phyloP scores from a whole-genome alignment of 1,284 basidiomycete species.

The Pterulicium gracile region DNA sequence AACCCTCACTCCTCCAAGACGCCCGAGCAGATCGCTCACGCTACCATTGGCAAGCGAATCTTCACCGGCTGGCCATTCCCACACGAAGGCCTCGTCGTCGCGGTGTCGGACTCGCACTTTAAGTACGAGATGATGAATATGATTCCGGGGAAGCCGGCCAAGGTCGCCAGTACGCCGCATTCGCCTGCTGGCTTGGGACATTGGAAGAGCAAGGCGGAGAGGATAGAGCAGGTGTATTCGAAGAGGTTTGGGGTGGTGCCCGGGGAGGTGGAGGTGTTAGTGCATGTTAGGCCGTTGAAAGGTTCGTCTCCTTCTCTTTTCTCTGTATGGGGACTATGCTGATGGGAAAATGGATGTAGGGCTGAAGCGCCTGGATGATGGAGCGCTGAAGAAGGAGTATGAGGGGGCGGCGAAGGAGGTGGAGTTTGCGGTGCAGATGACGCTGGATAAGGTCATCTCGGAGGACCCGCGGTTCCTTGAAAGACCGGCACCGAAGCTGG shows the following conservation, averaged over 20 bases:
- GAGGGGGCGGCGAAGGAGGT: slow-evolving; percentile 74
- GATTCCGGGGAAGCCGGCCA: slow-evolving; percentile 40
- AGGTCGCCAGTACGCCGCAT: slow-evolving; percentile 66
- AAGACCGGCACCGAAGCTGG: slow-evolving; percentile 69
- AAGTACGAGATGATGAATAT: slow-evolving; percentile 69
- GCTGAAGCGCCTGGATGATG: slow-evolving; percentile 79
- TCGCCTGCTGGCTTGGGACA: slow-evolving; percentile 48
- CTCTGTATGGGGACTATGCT: not conserved
- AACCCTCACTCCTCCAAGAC: slow-evolving; percentile 64
- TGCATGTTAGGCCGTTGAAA: slow-evolving; percentile 83
- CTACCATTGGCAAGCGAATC: slow-evolving; percentile 68
- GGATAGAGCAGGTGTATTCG: slow-evolving; percentile 79
- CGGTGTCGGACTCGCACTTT: slow-evolving; percentile 82
- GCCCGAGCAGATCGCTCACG: slow-evolving; percentile 63
- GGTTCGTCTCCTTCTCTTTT: slow-evolving; percentile 32
- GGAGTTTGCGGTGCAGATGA: slow-evolving; percentile 81
- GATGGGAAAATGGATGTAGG: slow-evolving; percentile 31
- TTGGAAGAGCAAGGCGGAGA: slow-evolving; percentile 74
- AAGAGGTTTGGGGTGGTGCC: slow-evolving; percentile 85
- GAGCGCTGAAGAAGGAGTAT: slow-evolving; percentile 92
- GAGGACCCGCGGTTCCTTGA: slow-evolving; percentile 89
- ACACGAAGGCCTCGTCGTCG: slow-evolving; percentile 82
- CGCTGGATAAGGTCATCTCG: slow-evolving; percentile 65
- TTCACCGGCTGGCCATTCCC: slow-evolving; percentile 94
- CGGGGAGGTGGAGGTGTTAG: slow-evolving; percentile 68